Evolutionary conservation across 2,329 filamentous ascomycete genomes (phyloP), one percentile per base, ranked within the genome.

Genomic region (Aspergillus piperis): DNA sequence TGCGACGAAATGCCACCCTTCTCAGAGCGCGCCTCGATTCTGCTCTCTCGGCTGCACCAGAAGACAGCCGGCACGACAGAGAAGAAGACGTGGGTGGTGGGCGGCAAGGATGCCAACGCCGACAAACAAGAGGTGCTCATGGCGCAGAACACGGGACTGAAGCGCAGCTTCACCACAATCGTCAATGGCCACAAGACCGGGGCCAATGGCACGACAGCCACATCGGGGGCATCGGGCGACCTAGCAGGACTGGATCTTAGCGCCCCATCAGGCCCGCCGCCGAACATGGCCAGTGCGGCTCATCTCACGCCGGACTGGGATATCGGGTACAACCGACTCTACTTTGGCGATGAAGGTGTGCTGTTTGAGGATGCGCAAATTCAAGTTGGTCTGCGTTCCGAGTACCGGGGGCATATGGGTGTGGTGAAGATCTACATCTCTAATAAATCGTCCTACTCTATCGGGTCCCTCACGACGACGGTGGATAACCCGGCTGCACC

Each of bases 1-100:
- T 96, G 93, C 75, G 95, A 99, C 69, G 95, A 99, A 75, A 99
- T 99, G 96, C 95, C 95, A 2, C 93, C 95, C 0, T 99, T 98
- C 78, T 96, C 95, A 0, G 93, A 99, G 75, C 84, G 96, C 62
- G 89, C 96, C 60, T 98, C 95, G 5, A 94, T 95, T 1, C 82
- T 99, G 27, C 82, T 99, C 10, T 97, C 94, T 41, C 86, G 95
- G 60, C 83, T 99, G 53, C 94, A 99, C 77, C 92, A 96, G 77
- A 98, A 96, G 80, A 92, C 96, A 70, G 90, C 90, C 51, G 91
- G 90, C 62, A 95, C 92, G 13, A 96, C 91, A 73, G 95, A 99
- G 76, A 96, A 96, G 79, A 87, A 94, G 63, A 98, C 95, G 1
- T 99, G 95, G 95, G 89, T 97, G 25, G 91, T 98, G n/a, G 94